Conservation (phyloP, 208 protist genomes). For the Crithidia thermophila region DNA sequence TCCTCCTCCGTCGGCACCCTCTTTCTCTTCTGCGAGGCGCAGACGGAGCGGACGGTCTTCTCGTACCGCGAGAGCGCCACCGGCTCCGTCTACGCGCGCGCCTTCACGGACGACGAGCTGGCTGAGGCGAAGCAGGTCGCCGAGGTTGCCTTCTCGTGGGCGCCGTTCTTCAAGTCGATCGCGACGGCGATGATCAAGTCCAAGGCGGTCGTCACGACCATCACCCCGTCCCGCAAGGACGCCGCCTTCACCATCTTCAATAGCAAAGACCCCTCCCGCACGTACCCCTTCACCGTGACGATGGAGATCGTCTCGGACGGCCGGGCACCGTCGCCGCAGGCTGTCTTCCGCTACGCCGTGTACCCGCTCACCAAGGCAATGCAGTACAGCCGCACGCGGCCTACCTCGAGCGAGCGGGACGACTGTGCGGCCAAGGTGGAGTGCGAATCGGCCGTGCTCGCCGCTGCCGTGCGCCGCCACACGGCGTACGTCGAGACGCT, state of each 20-base stretch:
- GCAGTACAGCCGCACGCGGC: slow-evolving; percentile 37
- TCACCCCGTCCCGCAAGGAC: slow-evolving; percentile 32
- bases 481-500: slow-evolving; percentile 45
- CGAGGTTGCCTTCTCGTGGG: slow-evolving; percentile 64
- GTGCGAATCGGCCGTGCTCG: slow-evolving; percentile 40
- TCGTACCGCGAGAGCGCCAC: slow-evolving; percentile 60
- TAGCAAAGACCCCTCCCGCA: slow-evolving; percentile 56
- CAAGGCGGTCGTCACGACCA: slow-evolving; percentile 48
- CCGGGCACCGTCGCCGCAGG: slow-evolving; percentile 17
- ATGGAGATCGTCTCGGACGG: slow-evolving; percentile 60
- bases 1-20: slow-evolving; percentile 40
- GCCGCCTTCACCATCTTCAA: slow-evolving; percentile 66
- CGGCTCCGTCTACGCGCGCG: slow-evolving; percentile 58
- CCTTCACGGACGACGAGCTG: slow-evolving; percentile 74
- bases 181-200: slow-evolving; percentile 75
- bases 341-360: slow-evolving; percentile 63
- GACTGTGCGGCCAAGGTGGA: slow-evolving; percentile 35
- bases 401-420: slow-evolving; percentile 25
- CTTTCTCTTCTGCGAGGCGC: slow-evolving; percentile 66
- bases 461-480: slow-evolving; percentile 33
- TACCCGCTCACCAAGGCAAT: slow-evolving; percentile 60
- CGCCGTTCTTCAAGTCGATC: slow-evolving; percentile 88
- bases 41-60: slow-evolving; percentile 59
- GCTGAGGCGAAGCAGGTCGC: slow-evolving; percentile 51
- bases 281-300: slow-evolving; percentile 55